Evolutionary conservation across 1,139 yeast genomes (phyloP).

Genomic region (Geotrichum carabidarum): DNA sequence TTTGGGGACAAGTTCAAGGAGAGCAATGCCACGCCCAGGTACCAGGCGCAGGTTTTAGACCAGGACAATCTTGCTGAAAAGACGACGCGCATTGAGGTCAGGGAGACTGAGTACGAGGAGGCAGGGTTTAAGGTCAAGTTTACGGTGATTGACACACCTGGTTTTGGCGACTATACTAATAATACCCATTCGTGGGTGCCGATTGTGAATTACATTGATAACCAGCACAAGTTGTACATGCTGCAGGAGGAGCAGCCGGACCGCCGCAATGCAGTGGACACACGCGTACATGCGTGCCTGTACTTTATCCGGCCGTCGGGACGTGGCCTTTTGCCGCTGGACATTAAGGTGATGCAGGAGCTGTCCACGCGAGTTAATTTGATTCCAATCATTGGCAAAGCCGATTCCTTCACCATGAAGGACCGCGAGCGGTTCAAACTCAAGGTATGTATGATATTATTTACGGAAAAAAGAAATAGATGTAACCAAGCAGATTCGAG

Average conservation of each 20-base stretch:
- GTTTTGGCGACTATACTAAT: constrained; percentile 69
- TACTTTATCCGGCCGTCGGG: constrained; percentile 61
- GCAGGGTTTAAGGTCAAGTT: constrained; percentile 48
- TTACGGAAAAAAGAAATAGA: neutral
- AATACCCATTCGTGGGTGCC: constrained; percentile 58
- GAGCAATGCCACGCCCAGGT: constrained; percentile 23
- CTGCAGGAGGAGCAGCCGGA: constrained; percentile 71
- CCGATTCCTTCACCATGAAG: constrained; percentile 55
- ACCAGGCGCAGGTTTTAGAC: constrained; percentile 31
- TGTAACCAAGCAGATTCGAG: constrained; percentile 36
- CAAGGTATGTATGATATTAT: constrained; percentile 5
- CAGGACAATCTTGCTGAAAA: constrained; percentile 26
- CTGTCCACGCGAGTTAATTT: constrained; percentile 61
- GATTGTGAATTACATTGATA: constrained; percentile 53
- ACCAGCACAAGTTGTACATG: constrained; percentile 53
- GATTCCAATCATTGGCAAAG: constrained; percentile 71
- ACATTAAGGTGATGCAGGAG: constrained; percentile 64
- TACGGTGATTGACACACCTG: constrained; percentile 65
- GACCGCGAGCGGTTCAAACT: constrained; percentile 44
- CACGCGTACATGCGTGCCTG: constrained; percentile 70
- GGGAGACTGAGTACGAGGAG: constrained; percentile 47
- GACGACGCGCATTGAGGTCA: constrained; percentile 40
- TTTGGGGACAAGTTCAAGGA: constrained; percentile 49
- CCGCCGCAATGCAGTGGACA: constrained; percentile 47
- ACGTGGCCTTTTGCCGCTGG: constrained; percentile 52